Evolutionary conservation across 176 grass and related monocot genomes (phyloP).

Genomic region (Lolium perenne): DNA sequence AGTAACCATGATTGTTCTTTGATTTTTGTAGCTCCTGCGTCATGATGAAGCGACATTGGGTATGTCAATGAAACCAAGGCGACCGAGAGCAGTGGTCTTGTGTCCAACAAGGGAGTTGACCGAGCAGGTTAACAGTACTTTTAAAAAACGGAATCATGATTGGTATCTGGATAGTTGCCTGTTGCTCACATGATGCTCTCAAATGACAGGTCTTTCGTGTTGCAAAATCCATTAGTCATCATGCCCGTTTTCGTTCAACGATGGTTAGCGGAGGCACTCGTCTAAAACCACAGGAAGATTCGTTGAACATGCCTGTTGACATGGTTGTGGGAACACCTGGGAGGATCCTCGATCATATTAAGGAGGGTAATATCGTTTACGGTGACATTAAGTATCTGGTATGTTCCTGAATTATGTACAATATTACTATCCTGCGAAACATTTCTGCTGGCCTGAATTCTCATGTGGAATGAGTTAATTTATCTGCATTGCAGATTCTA

Average conservation of each 20-base stretch:
- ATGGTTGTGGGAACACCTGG: conserved; percentile 97
- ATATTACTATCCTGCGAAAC: not conserved
- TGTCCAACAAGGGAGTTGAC: conserved; percentile 95
- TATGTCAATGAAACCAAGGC: conserved; percentile 84
- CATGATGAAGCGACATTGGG: conserved; percentile 74
- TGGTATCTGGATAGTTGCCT: not conserved
- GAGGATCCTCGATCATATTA: conserved; percentile 91
- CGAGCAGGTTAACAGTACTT: conserved; percentile 70
- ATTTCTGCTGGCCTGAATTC: not conserved
- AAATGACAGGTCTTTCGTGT: conserved; percentile 82
- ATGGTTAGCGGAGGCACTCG: conserved; percentile 94
- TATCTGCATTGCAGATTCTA: conserved; percentile 59
- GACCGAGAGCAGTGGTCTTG: conserved; percentile 82
- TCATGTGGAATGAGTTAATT: conserved; percentile 24
- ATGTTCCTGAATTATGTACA: conserved; percentile 34
- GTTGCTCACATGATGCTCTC: conserved; percentile 6
- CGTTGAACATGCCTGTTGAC: conserved; percentile 82
- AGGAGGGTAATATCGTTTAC: conserved; percentile 94
- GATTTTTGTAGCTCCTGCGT: conserved; percentile 68
- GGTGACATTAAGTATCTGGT: conserved; percentile 99
- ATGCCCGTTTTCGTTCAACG: conserved; percentile 84
- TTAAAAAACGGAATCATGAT: not conserved
- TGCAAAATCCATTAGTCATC: conserved; percentile 91
- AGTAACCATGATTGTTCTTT: not conserved
- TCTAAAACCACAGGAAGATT: conserved; percentile 90